A percentile compares a stretch with the other conserved stretches of the same genome.
Evolutionary conservation across 169 alveolate species (phyloP).

Genomic region (Plasmodium inui): DNA sequence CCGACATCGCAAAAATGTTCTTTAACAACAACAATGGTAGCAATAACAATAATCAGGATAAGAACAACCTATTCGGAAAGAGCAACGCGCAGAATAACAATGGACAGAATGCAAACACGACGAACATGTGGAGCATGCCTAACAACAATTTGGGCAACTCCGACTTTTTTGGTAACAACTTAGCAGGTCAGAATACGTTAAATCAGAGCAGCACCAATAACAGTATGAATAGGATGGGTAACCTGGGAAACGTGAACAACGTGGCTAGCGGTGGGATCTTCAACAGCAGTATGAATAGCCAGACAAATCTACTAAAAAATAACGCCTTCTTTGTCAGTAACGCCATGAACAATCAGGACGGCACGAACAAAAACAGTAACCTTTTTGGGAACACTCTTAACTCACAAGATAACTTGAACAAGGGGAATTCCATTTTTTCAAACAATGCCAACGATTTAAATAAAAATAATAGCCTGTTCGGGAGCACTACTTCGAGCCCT

Average conservation of each 20-base stretch:
- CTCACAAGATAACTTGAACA: conserved; percentile 19
- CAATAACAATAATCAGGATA: conserved; percentile 45
- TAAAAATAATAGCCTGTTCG: conserved; percentile 51
- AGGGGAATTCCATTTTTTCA: conserved; percentile 40
- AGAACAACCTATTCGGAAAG: conserved; percentile 47
- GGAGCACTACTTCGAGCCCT: conserved; percentile 10
- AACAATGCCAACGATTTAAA: conserved; percentile 24
- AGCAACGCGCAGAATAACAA: conserved; percentile 41
- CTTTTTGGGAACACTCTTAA: conserved; percentile 4
- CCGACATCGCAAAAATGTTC: conserved; percentile 25
- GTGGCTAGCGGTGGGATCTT: not conserved
- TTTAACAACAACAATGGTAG: conserved; percentile 33
- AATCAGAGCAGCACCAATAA: not conserved
- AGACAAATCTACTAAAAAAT: conserved; percentile 6
- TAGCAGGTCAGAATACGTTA: conserved; percentile 6
- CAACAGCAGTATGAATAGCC: conserved; percentile 12
- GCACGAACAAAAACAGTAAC: not conserved
- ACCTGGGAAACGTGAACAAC: not conserved
- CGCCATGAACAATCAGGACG: not conserved
- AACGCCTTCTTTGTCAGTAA: not conserved
- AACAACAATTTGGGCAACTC: conserved; percentile 46
- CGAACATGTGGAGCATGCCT: conserved; percentile 67
- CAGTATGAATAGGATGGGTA: not conserved
- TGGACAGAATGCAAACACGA: conserved; percentile 18
- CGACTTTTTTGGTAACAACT: conserved; percentile 27